Evolutionary conservation across 2,329 filamentous ascomycete species (phyloP).

Genomic region (Neofusicoccum laricinum): DNA sequence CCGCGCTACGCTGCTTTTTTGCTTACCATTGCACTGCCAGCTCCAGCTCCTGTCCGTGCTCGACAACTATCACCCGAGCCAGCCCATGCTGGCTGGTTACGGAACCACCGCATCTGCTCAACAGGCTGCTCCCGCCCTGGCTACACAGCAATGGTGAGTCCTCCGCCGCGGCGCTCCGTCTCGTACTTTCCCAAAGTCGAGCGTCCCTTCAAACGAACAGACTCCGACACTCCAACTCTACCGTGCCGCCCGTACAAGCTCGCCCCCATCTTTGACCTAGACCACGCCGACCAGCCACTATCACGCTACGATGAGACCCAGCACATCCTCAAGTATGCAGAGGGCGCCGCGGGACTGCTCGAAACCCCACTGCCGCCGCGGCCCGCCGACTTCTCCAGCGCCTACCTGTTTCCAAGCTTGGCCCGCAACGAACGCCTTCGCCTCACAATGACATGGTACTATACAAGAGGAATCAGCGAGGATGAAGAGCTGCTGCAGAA

Average conservation of each 20-base stretch:
- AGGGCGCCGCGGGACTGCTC: neutral
- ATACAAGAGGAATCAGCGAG: conserved; percentile 39
- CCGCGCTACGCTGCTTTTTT: no score
- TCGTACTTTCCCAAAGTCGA: conserved; percentile 19
- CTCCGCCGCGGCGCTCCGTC: neutral
- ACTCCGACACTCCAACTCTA: neutral
- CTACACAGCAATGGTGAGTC: neutral
- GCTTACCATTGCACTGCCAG: no score
- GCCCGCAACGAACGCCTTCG: conserved; percentile 37
- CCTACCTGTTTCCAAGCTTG: conserved; percentile 36
- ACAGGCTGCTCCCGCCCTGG: neutral
- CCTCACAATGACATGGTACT: conserved; percentile 45
- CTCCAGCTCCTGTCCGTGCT: no score
- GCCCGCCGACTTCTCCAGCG: conserved; percentile 23
- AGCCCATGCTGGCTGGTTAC: no score
- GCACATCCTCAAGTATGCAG: conserved; percentile 3
- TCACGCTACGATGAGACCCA: conserved; percentile 5
- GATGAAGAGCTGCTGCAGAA: conserved; percentile 42
- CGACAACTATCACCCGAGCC: no score
- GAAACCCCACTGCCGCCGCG: conserved; percentile 21
- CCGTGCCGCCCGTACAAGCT: conserved; percentile 8
- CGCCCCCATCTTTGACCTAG: conserved; percentile 17
- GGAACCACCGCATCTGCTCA: neutral
- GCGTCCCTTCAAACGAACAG: neutral
- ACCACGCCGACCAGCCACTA: conserved; percentile 5